Percentiles rank a stretch among this genome's conserved stretches.
phyloP scores from a whole-genome alignment of 1,284 basidiomycete genomes.

The Ganoderma lucidum region DNA sequence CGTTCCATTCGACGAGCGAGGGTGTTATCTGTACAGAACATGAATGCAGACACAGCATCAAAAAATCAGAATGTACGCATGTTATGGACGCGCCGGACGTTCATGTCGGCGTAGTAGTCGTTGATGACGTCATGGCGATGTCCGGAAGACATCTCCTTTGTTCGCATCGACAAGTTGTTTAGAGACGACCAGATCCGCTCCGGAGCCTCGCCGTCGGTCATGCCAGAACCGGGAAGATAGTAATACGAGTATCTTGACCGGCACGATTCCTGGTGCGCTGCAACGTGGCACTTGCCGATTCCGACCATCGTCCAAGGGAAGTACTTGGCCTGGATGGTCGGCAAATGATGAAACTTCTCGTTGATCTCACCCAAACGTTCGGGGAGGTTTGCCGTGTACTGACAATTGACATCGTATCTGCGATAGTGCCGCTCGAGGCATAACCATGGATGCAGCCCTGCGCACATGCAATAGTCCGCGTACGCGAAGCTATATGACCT shows the following conservation, averaged over 20 bases:
- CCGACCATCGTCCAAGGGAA: constrained; percentile 10
- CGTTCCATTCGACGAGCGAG: neutral
- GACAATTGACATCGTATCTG: constrained; percentile 23
- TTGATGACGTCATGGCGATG: constrained; percentile 25
- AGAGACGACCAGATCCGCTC: constrained; percentile 19
- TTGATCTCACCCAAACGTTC: neutral
- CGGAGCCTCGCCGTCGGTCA: constrained; percentile 21
- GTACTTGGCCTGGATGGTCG: neutral
- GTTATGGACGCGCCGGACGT: constrained; percentile 11
- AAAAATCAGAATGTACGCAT: constrained; percentile 10
- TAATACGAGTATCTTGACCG: constrained; percentile 13
- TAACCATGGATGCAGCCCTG: neutral
- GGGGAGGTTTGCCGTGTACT: constrained; percentile 10
- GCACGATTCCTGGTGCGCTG: constrained; percentile 11
- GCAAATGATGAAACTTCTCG: neutral
- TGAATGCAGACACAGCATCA: too few species aligned
- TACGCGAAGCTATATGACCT: neutral
- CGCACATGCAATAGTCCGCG: neutral
- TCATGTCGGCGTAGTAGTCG: constrained; percentile 19
- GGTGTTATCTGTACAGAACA: neutral
- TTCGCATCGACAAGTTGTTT: constrained; percentile 8
- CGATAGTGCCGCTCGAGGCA: neutral
- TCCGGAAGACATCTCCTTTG: constrained; percentile 21
- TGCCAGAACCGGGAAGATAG: constrained; percentile 15
- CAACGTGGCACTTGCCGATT: constrained; percentile 20